Conservation (phyloP, 2,329 filamentous ascomycete species). For the Zymoseptoria ardabiliae region DNA sequence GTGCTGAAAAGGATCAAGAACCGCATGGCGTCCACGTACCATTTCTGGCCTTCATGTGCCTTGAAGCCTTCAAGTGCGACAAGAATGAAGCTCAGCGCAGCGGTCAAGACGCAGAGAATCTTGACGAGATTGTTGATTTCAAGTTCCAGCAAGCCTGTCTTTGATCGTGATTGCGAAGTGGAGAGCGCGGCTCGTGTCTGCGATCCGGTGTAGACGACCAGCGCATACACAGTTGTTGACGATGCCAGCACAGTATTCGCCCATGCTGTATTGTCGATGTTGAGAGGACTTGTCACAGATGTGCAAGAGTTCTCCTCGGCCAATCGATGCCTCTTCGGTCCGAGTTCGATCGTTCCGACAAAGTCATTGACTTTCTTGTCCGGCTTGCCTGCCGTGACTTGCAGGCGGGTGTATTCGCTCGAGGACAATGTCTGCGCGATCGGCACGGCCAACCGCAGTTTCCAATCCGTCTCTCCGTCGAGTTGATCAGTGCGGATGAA, state of each 20-base stretch:
- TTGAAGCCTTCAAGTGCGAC: constrained; percentile 81
- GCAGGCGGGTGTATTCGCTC: constrained; percentile 59
- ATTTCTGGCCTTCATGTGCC: constrained; percentile 49
- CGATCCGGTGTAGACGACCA: constrained; percentile 88
- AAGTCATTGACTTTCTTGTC: constrained; percentile 95
- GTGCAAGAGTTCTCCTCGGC: constrained; percentile 15
- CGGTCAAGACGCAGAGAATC: constrained; percentile 82
- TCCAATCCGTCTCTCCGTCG: constrained; percentile 98
- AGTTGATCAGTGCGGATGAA: constrained; percentile 97
- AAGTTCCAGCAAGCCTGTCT: constrained; percentile 85
- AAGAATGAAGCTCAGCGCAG: constrained; percentile 77
- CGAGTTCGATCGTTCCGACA: constrained; percentile 74
- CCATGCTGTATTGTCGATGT: constrained; percentile 97
- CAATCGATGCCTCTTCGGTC: constrained; percentile 46
- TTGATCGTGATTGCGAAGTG: constrained; percentile 83
- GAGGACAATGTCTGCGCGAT: constrained; percentile 72
- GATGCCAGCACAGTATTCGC: constrained; percentile 96
- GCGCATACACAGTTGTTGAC: constrained; percentile 78
- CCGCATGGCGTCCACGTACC: constrained; percentile 98
- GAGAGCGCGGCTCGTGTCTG: constrained; percentile 92
- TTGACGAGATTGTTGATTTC: constrained; percentile 98
- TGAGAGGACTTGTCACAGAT: constrained; percentile 58
- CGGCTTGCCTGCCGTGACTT: constrained; percentile 77
- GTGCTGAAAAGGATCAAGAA: constrained; percentile 98
- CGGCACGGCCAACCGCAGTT: constrained; percentile 78